Base-by-base conservation (phyloP, 2,329 filamentous ascomycete species). In the Stagonosporopsis cucurbitacearum region DNA sequence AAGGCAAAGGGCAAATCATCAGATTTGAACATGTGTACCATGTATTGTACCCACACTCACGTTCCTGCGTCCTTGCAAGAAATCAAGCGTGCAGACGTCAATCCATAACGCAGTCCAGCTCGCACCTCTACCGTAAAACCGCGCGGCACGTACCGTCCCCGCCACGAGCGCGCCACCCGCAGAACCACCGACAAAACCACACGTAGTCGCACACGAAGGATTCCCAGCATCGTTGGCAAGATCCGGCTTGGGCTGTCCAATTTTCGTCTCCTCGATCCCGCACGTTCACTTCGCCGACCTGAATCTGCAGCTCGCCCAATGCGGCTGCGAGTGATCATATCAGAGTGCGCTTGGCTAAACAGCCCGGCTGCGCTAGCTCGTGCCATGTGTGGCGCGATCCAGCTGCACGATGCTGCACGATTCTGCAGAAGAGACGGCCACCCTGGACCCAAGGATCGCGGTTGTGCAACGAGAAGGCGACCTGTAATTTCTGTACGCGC, bases 371-470 rank as follows among this genome's bases (percentile, higher is more conserved):
- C 46, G 40, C 40, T 55, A 50, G 13, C 11, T 26, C 15, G 28
- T n/a, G 39, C 17, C 35, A 46, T 35, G 42, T 36, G 43, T 39
- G 36, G 30, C 43, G 37, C 42, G 30, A 35, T 22, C 22, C 47
- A 20, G 37, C 37, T 51, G 53, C 47, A 56, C 53, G 53, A 56
- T 56, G 53, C 53, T 56, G 53, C 47, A 48, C 47, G 47, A 56
- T 51, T 25, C 47, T 43, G 53, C 53, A 43, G 26, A 42, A 23
- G n/a, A 45, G 30, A 19, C 41, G 26, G 42, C 53, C 42, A 47
- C 53, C 53, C 48, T 47, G 53, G 43, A 47, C 53, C 53, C 47
- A 47, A 35, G 47, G 32, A 51, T 47, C 28, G 35, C 26, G 17
- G 25, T 15, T 43, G 53, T 56, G 37, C 25, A 6, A 56, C 53